Conservation (phyloP, 345 rosid species). For the Acer yangbiense region DNA sequence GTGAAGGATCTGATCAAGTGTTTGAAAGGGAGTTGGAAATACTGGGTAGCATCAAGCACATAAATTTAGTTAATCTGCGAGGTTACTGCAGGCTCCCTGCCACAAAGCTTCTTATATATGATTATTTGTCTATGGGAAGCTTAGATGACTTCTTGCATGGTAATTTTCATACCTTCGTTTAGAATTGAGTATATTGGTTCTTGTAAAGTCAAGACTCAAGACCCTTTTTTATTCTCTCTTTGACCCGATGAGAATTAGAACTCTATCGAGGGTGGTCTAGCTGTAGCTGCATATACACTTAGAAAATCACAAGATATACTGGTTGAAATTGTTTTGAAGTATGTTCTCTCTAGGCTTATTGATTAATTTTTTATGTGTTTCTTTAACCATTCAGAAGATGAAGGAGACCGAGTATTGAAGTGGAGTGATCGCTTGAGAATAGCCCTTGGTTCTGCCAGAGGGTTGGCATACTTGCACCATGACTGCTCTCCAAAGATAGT, state of each 20-base stretch:
- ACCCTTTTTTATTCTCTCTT: not conserved
- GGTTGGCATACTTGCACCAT: conserved; percentile 86
- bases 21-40: conserved; percentile 95
- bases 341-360: not conserved
- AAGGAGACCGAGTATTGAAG: conserved; percentile 49
- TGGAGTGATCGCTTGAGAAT: conserved; percentile 76
- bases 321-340: not conserved
- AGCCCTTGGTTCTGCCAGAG: conserved; percentile 87
- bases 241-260: too few species aligned
- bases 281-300: not conserved
- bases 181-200: not conserved
- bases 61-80: conserved; percentile 86
- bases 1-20: conserved; percentile 91
- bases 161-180: conserved; percentile 21
- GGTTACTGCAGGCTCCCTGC: conserved; percentile 91
- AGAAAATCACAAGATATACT: not conserved
- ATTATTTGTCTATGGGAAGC: conserved; percentile 89
- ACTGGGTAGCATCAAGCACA: conserved; percentile 93
- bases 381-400: conserved; percentile 25
- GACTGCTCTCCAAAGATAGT: conserved; percentile 87
- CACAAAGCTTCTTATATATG: conserved; percentile 90
- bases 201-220: not conserved
- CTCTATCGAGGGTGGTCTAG: not conserved
- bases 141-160: conserved; percentile 90
- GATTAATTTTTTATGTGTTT: not conserved